A percentile compares a stretch with the other conserved stretches of the same genome.
Evolutionary conservation across 371 early-diverging fungal genomes (phyloP).

Genomic region (Syncephalastrum contaminatum): DNA sequence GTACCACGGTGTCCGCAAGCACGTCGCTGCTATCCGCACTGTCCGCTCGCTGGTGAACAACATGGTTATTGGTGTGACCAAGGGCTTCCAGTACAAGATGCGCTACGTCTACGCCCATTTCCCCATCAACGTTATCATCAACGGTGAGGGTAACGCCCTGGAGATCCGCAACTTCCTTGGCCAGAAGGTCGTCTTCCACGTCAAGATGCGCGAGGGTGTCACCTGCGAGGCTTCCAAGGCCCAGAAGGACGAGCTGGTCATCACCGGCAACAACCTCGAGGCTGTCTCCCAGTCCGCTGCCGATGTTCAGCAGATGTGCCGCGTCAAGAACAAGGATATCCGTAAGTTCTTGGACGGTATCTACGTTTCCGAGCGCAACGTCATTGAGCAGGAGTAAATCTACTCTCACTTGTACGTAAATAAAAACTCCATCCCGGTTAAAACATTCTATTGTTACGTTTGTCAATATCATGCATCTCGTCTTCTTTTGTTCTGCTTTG

Average conservation of each 20-base stretch:
- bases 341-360: constrained; percentile 99
- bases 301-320: constrained; percentile 71
- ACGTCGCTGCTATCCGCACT: constrained; percentile 97
- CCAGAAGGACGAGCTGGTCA: constrained; percentile 96
- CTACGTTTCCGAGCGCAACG: constrained; percentile 88
- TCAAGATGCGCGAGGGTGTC: constrained; percentile 92
- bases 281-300: constrained; percentile 97
- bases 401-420: neutral
- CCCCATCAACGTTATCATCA: constrained; percentile 98
- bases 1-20: constrained; percentile 98
- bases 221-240: constrained; percentile 75
- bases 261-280: constrained; percentile 95
- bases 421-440: no score
- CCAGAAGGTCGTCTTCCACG: constrained; percentile 91
- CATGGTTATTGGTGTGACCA: constrained; percentile 98
- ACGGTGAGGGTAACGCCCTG: constrained; percentile 77
- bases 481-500: no score
- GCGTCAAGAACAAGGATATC: constrained; percentile 90
- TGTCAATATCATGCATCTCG: no score
- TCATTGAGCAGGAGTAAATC: constrained; percentile 25
- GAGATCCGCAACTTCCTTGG: constrained; percentile 99
- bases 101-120: constrained; percentile 99
- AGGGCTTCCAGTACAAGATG: constrained; percentile 99
- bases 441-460: no score
- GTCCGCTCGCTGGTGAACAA: constrained; percentile 96